phyloP scores from a whole-genome alignment of 768 basidiomycete genomes.

The Rhizopogon roseolus region DNA sequence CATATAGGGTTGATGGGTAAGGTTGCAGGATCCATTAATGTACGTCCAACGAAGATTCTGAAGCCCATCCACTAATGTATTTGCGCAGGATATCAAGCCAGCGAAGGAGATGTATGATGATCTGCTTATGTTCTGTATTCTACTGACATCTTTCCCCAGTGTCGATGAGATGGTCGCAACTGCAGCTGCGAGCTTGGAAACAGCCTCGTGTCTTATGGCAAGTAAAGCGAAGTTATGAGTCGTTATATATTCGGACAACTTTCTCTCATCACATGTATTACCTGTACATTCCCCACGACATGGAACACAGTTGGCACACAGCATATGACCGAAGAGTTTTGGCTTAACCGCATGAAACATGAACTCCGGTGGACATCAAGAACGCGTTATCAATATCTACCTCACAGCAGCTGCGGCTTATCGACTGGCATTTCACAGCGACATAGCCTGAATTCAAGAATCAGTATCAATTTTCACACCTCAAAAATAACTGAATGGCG shows the following conservation, averaged over 20 bases:
- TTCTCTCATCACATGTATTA: no score
- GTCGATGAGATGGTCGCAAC: constrained; percentile 78
- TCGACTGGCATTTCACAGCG: no score
- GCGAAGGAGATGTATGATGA: constrained; percentile 75
- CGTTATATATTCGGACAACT: no score
- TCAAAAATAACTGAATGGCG: background rate
- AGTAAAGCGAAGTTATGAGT: constrained; percentile 47
- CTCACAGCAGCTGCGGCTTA: no score
- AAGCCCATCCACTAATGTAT: constrained; percentile 2
- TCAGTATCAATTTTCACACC: background rate
- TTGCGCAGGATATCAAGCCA: constrained; percentile 65
- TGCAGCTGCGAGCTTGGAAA: constrained; percentile 54
- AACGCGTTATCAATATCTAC: no score
- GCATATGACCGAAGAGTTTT: no score
- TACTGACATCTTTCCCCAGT: constrained; percentile 31
- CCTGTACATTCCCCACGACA: no score
- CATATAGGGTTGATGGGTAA: constrained; percentile 71
- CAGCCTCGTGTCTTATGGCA: constrained; percentile 36
- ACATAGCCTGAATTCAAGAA: no score
- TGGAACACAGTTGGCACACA: no score
- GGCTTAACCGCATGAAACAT: no score
- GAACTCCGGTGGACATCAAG: no score
- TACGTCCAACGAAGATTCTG: constrained; percentile 22
- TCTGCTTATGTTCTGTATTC: background rate
- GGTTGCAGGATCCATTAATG: constrained; percentile 67